These are phyloP conservation scores for Clonostachys byssicola DNA, from an alignment of 2,329 filamentous ascomycete genomes.

Conservation along the genomic window DNA sequence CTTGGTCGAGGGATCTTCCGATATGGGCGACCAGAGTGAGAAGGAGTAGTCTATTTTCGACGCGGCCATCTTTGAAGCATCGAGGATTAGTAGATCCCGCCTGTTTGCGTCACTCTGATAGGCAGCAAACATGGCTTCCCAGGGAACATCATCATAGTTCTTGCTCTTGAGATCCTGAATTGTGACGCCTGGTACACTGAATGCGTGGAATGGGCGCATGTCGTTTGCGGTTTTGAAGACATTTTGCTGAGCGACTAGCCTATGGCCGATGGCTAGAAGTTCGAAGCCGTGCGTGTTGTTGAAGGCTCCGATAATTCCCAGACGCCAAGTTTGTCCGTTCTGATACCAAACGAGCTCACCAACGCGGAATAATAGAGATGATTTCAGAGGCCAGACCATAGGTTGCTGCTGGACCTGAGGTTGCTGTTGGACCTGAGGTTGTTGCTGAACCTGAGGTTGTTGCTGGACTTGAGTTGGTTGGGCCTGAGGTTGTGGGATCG, in stretches of 20 bases:
- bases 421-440: conserved; percentile 3
- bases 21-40: conserved; percentile 38
- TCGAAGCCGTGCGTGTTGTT: conserved; percentile 18
- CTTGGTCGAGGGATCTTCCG: conserved; percentile 20
- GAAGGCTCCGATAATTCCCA: conserved; percentile 35
- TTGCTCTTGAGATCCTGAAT: conserved; percentile 31
- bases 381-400: conserved; percentile 23
- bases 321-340: conserved; percentile 39
- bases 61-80: conserved; percentile 47
- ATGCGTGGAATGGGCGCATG: conserved; percentile 46
- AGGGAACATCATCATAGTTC: conserved; percentile 34
- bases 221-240: conserved; percentile 32
- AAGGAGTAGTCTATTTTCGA: conserved; percentile 42
- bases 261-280: conserved; percentile 35
- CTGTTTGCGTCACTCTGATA: conserved; percentile 25
- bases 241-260: conserved; percentile 26
- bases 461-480: conserved; percentile 8
- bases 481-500: conserved; percentile 3
- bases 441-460: conserved; percentile 10
- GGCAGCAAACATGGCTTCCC: conserved; percentile 29
- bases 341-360: conserved; percentile 49
- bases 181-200: conserved; percentile 39
- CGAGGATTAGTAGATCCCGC: conserved; percentile 36
- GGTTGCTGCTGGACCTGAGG: conserved; percentile 9
- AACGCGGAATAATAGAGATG: conserved; percentile 33